Percentiles rank a stretch among this genome's conserved stretches.
phyloP scores from a whole-genome alignment of 345 rosid genomes.

The Pseudoturritis turrita region DNA sequence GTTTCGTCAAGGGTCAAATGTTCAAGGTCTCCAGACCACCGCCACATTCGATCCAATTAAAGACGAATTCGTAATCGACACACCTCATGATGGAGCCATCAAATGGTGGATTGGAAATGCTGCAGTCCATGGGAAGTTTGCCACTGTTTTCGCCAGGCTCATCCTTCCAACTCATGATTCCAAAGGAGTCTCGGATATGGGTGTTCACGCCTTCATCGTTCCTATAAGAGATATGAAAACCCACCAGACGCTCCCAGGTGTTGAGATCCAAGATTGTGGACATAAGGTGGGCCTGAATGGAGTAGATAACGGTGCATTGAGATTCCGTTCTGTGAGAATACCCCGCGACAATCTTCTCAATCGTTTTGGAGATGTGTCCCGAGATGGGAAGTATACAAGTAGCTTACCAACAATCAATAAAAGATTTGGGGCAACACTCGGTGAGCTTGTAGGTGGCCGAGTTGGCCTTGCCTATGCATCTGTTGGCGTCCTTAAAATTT shows the following conservation, averaged over 20 bases:
- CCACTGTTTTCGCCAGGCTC: conserved; percentile 84
- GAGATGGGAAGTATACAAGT: conserved; percentile 94
- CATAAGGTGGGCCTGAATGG: conserved; percentile 95
- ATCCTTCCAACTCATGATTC: conserved; percentile 84
- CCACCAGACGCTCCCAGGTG: conserved; percentile 79
- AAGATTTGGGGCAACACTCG: conserved; percentile 93
- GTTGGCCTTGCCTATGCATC: conserved; percentile 90
- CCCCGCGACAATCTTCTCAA: conserved; percentile 96
- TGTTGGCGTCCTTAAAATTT: conserved; percentile 76
- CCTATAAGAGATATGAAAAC: conserved; percentile 87
- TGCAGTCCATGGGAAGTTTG: conserved; percentile 96
- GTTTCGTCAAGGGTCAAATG: conserved; percentile 62
- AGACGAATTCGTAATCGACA: conserved; percentile 77
- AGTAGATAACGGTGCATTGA: conserved; percentile 95
- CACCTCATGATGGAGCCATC: conserved; percentile 92
- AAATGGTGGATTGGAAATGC: conserved; percentile 99
- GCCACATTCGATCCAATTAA: conserved; percentile 82
- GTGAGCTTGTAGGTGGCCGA: conserved; percentile 98
- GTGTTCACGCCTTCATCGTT: conserved; percentile 96
- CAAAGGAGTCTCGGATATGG: conserved; percentile 78
- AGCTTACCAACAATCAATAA: conserved; percentile 86
- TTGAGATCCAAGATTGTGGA: conserved; percentile 95
- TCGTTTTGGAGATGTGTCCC: conserved; percentile 90
- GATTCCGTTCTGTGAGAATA: conserved; percentile 77
- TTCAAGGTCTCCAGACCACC: conserved; percentile 87